These are phyloP conservation scores for Corylus heterophylla DNA, from an alignment of 306 rosid genomes.

Conservation along the genomic window DNA sequence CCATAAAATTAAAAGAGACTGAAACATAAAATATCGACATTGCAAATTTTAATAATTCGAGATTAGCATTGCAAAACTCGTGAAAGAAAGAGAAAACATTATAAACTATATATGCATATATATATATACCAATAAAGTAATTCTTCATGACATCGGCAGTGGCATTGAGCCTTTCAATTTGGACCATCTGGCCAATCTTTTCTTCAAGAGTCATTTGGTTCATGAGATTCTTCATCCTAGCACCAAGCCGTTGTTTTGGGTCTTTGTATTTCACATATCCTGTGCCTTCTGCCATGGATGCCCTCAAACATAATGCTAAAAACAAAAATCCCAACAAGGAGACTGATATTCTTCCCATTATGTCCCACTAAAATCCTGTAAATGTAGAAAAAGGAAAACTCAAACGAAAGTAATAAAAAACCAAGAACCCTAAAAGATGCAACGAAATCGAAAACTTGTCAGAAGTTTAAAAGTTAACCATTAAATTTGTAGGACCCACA, in stretches of 20 bases:
- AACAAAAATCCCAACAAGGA: neutral
- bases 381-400: neutral
- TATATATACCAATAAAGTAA: neutral
- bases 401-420: neutral
- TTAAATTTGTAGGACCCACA: too few relatives aligned
- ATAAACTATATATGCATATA: neutral
- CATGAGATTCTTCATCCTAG: slow-evolving; percentile 9
- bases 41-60: too few relatives aligned
- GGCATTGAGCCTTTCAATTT: slow-evolving; percentile 19
- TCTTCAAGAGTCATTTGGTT: slow-evolving; percentile 22
- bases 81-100: neutral
- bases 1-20: too few relatives aligned
- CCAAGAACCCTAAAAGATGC: neutral
- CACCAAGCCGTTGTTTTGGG: neutral
- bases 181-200: slow-evolving; percentile 30
- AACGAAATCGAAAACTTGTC: neutral
- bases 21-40: too few relatives aligned
- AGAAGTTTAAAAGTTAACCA: neutral
- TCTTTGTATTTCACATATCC: slow-evolving; percentile 8
- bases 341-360: slow-evolving; percentile 1
- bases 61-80: too few relatives aligned
- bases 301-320: neutral
- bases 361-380: neutral
- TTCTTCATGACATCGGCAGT: slow-evolving; percentile 6
- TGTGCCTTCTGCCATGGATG: neutral